Conservation (phyloP, 768 basidiomycete species). For the Mycena pura region DNA sequence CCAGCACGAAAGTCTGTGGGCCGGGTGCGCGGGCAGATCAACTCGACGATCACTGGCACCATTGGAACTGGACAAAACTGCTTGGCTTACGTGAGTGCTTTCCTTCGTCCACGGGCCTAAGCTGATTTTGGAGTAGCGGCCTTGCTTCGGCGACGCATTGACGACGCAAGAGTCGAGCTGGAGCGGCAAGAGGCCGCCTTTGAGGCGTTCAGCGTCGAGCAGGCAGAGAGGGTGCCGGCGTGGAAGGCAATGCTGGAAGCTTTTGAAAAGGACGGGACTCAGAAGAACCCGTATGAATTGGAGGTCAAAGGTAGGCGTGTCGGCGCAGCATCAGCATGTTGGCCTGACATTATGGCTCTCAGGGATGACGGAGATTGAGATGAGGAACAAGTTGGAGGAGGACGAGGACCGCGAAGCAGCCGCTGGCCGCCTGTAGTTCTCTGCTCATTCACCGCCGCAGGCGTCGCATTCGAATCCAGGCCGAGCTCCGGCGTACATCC, state of each 20-base stretch:
- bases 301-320: background rate
- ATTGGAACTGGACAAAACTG: conserved; percentile 36
- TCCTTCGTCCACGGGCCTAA: background rate
- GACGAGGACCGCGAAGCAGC: background rate
- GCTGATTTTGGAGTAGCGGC: background rate
- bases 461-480: background rate
- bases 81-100: conserved; percentile 29
- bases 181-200: background rate
- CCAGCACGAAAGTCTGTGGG: conserved; percentile 43
- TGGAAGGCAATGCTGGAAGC: conserved; percentile 4
- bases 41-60: conserved; percentile 34
- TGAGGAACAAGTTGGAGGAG: background rate
- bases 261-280: background rate
- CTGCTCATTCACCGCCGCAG: background rate
- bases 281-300: background rate
- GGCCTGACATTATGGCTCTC: background rate
- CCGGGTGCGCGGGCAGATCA: conserved; percentile 35
- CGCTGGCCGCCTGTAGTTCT: background rate
- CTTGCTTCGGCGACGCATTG: background rate
- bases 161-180: background rate
- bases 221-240: background rate
- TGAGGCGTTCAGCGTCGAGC: background rate
- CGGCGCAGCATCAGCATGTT: background rate
- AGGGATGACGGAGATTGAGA: background rate
- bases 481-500: background rate